These are phyloP conservation scores for Thraustochytrium striatum DNA, from an alignment of 352 stramenopile species.

Conservation along the genomic window DNA sequence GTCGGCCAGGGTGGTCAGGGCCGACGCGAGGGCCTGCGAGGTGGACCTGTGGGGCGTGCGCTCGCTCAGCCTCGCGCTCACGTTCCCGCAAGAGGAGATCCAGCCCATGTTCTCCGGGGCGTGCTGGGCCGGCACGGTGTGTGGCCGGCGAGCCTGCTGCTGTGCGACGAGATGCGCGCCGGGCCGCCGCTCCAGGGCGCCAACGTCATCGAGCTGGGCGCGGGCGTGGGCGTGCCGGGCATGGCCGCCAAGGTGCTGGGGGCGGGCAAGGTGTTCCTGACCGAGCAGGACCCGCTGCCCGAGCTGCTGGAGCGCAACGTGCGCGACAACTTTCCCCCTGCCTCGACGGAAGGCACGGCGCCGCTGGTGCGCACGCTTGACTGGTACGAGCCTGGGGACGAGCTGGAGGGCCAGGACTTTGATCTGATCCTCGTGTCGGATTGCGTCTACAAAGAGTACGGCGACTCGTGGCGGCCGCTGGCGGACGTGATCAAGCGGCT, in stretches of 20 bases:
- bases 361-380: slow-evolving; percentile 8
- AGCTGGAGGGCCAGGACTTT: slow-evolving; percentile 61
- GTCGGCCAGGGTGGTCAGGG: too few species aligned
- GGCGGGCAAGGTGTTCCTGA: slow-evolving; percentile 76
- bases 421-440: slow-evolving; percentile 88
- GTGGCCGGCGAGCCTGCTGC: slow-evolving; percentile 72
- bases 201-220: slow-evolving; percentile 62
- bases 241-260: slow-evolving; percentile 79
- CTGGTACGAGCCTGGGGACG: slow-evolving; percentile 17
- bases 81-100: slow-evolving; percentile 66
- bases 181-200: slow-evolving; percentile 14
- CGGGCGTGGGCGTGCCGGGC: slow-evolving; percentile 74
- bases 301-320: slow-evolving; percentile 69
- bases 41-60: slow-evolving; percentile 7
- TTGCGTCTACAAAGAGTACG: slow-evolving; percentile 90
- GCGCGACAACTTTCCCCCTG: slow-evolving; percentile 63
- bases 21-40: too few species aligned
- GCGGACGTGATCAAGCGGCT: slow-evolving; percentile 77
- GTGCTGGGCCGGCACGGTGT: slow-evolving; percentile 84
- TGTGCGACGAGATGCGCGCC: slow-evolving; percentile 61
- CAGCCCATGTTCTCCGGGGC: slow-evolving; percentile 85
- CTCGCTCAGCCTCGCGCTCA: slow-evolving; percentile 12
- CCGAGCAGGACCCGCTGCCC: slow-evolving; percentile 80
- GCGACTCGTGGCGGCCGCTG: slow-evolving; percentile 75
- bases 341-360: not conserved